Evolutionary conservation across 2,329 filamentous ascomycete species (phyloP).

Genomic region (Nakataea oryzae): DNA sequence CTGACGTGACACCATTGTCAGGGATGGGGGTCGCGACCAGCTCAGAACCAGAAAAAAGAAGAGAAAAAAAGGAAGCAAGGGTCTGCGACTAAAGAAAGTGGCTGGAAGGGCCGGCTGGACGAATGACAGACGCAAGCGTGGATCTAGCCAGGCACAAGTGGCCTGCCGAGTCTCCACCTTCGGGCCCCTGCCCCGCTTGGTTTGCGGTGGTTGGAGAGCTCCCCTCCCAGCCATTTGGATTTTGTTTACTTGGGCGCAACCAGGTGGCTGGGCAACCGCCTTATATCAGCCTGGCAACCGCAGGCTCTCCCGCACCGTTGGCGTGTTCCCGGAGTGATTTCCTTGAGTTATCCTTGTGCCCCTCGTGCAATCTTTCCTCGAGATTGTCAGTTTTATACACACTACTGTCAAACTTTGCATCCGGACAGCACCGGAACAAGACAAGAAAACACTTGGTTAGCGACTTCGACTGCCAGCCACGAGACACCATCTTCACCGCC

Average conservation of each 20-base stretch:
- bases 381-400: too few species aligned
- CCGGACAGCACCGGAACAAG: not conserved
- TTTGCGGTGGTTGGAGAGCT: slow-evolving; percentile 5
- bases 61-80: not conserved
- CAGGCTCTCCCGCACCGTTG: not conserved
- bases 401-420: not conserved
- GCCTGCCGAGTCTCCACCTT: not conserved
- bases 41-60: too few species aligned
- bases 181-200: slow-evolving; percentile 4
- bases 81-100: not conserved
- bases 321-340: not conserved
- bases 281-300: slow-evolving; percentile 20
- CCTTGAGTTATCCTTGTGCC: too few species aligned
- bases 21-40: too few species aligned
- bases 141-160: slow-evolving; percentile 11
- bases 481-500: not conserved
- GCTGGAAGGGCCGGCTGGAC: not conserved
- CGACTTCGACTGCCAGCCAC: too few species aligned
- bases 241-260: slow-evolving; percentile 24
- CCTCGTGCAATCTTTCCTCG: too few species aligned
- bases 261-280: slow-evolving; percentile 37
- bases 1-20: not conserved
- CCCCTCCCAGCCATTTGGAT: slow-evolving; percentile 10
- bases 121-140: not conserved
- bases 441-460: too few species aligned